Conservation (phyloP, 306 rosid genomes). For the Casuarina cunninghamiana region DNA sequence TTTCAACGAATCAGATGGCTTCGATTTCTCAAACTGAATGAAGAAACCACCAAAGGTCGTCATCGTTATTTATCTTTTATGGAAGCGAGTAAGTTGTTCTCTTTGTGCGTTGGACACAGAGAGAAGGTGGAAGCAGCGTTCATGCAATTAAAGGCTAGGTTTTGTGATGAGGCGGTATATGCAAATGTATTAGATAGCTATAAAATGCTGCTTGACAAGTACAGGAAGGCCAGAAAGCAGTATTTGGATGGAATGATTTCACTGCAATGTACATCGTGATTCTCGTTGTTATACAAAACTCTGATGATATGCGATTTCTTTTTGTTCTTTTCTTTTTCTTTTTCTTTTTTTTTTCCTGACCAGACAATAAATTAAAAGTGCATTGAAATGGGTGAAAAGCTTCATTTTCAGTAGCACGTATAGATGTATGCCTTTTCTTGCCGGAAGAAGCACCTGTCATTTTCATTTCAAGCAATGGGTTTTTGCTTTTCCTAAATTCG, state of each 20-base stretch:
- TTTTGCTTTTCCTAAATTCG: not conserved
- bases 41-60: conserved; percentile 27
- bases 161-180: conserved; percentile 56
- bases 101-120: conserved; percentile 37
- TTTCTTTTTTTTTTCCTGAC: not conserved
- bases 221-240: conserved; percentile 61
- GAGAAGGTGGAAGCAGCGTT: conserved; percentile 54
- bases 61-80: conserved; percentile 36
- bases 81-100: conserved; percentile 36
- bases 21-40: conserved; percentile 35
- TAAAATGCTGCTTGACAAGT: conserved; percentile 58
- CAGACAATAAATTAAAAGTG: not conserved
- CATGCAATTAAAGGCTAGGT: conserved; percentile 56
- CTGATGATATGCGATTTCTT: not conserved
- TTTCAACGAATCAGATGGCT: conserved; percentile 68
- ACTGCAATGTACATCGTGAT: conserved; percentile 54
- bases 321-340: not conserved
- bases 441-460: no score
- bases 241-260: conserved; percentile 77
- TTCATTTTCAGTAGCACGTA: no score
- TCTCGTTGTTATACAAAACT: not conserved
- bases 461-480: not conserved
- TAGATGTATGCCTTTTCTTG: no score
- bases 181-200: conserved; percentile 55
- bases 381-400: not conserved